phyloP scores from a whole-genome alignment of 768 basidiomycete genomes.

The Paxillus ammoniavirescens region DNA sequence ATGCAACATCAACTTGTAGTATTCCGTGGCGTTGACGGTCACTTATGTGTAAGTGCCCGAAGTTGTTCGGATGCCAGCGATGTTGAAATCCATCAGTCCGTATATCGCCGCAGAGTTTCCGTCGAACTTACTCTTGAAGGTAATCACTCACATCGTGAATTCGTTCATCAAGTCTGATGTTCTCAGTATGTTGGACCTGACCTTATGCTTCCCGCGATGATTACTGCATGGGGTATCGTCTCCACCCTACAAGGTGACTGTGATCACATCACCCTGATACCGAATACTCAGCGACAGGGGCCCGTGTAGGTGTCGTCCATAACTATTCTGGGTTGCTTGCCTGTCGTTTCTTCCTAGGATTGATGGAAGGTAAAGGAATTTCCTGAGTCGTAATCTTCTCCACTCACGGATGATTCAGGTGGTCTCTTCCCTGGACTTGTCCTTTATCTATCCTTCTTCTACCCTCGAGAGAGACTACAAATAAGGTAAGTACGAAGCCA shows the following conservation, averaged over 20 bases:
- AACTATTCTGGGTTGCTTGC: slow-evolving; percentile 52
- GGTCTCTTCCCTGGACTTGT: slow-evolving; percentile 59
- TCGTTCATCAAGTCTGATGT: neutral
- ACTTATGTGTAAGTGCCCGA: slow-evolving; percentile 21
- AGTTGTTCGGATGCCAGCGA: neutral
- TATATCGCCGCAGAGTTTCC: slow-evolving; percentile 62
- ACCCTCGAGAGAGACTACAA: slow-evolving; percentile 31
- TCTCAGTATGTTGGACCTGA: slow-evolving; percentile 47
- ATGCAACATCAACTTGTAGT: slow-evolving; percentile 21
- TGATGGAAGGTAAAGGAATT: slow-evolving; percentile 50
- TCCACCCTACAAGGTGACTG: slow-evolving; percentile 55
- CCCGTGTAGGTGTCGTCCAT: slow-evolving; percentile 40
- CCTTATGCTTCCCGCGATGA: slow-evolving; percentile 59
- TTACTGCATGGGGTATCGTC: slow-evolving; percentile 69
- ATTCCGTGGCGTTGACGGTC: slow-evolving; percentile 32
- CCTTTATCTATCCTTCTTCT: slow-evolving; percentile 54
- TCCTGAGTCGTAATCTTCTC: neutral
- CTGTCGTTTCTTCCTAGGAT: slow-evolving; percentile 49
- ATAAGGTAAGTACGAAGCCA: slow-evolving; percentile 9
- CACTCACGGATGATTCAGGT: slow-evolving; percentile 31
- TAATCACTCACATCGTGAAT: slow-evolving; percentile 2
- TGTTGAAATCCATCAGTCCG: slow-evolving; percentile 31
- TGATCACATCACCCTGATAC: neutral
- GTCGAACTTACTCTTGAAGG: slow-evolving; percentile 57
- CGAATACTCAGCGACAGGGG: neutral